Conservation (phyloP, 106 monocot species). For the Dendrobium officinale region DNA sequence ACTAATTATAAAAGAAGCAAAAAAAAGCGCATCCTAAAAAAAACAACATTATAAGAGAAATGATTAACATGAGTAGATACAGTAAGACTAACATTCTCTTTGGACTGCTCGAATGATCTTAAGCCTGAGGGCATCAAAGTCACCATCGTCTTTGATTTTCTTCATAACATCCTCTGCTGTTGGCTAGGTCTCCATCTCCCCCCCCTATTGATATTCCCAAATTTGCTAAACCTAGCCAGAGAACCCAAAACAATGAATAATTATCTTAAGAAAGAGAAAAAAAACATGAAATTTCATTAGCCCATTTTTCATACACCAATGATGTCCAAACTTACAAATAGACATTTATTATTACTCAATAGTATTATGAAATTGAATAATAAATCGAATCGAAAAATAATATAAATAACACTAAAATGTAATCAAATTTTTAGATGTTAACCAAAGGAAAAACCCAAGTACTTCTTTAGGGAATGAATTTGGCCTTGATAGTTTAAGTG, state of each 20-base stretch:
- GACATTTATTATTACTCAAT: background rate
- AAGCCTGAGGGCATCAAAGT: conserved; percentile 81
- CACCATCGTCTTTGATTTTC: conserved; percentile 87
- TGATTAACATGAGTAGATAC: no score
- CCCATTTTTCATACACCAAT: background rate
- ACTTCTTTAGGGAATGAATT: no score
- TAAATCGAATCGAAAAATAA: background rate
- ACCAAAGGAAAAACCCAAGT: no score
- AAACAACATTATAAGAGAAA: background rate
- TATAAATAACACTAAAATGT: background rate
- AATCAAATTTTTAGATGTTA: background rate
- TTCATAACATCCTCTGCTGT: conserved; percentile 58
- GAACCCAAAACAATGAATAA: background rate
- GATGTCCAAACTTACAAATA: background rate
- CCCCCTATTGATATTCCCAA: background rate
- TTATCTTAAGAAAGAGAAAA: background rate
- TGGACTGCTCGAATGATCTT: conserved; percentile 62
- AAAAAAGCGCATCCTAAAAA: no score
- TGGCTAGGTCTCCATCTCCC: conserved; percentile 14
- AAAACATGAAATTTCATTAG: background rate
- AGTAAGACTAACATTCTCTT: conserved; percentile 56
- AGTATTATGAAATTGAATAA: background rate
- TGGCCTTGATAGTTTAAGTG: no score
- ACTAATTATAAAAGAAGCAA: no score
- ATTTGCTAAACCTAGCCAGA: background rate